Percentiles rank a stretch among this genome's conserved stretches.
Conservation (phyloP, 129 eudicot genomes). For the Ambrosia artemisiifolia region DNA sequence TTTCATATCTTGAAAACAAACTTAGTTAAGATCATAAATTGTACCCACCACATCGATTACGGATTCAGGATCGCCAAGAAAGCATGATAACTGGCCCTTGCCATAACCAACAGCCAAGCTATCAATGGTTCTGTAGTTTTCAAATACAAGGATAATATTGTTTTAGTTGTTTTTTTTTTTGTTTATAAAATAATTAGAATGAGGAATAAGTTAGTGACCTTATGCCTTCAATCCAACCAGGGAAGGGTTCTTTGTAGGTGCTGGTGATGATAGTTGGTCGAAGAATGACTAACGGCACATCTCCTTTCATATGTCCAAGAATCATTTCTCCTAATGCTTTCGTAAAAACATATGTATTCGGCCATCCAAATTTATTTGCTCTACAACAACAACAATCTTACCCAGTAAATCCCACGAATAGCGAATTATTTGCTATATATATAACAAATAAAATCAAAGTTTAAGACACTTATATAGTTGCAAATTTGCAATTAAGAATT, state of each 20-base stretch:
- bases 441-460: background rate
- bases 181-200: background rate
- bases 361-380: conserved; percentile 59
- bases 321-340: conserved; percentile 73
- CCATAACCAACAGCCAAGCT: conserved; percentile 49
- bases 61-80: conserved; percentile 46
- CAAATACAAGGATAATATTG: background rate
- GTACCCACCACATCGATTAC: conserved; percentile 35
- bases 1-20: background rate
- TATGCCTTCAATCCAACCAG: conserved; percentile 57
- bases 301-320: conserved; percentile 29
- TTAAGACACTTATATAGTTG: background rate
- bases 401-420: too few species aligned
- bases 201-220: conserved; percentile 17
- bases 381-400: too few species aligned
- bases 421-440: conserved; percentile 37
- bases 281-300: conserved; percentile 31
- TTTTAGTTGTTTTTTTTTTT: background rate
- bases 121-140: conserved; percentile 45
- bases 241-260: conserved; percentile 56
- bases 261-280: conserved; percentile 59
- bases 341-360: conserved; percentile 58
- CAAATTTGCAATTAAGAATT: background rate
- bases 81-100: conserved; percentile 39
- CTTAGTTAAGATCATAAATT: background rate